Evolutionary conservation across 176 grass and related monocot species (phyloP).

Genomic region (Carex parvula): DNA sequence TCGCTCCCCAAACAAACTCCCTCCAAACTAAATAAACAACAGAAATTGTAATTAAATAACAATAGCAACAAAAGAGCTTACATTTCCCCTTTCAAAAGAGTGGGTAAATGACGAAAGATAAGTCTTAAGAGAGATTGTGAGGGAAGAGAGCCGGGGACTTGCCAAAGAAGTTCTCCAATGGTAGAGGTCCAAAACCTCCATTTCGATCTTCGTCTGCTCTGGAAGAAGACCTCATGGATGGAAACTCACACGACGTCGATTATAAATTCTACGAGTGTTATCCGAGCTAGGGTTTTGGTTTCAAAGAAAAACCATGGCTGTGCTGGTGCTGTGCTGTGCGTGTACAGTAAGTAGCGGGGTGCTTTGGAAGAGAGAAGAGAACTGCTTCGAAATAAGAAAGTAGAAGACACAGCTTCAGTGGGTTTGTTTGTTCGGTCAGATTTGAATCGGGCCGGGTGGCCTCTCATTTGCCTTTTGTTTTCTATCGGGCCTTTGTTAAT

Average conservation of each 20-base stretch:
- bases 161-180: constrained; percentile 35
- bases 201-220: not conserved
- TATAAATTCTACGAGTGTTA: not conserved
- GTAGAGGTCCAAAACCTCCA: not conserved
- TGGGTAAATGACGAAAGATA: not conserved
- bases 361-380: not conserved
- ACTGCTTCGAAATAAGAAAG: not conserved
- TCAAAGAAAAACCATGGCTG: not conserved
- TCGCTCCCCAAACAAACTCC: constrained; percentile 82
- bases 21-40: constrained; percentile 58
- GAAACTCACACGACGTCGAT: not conserved
- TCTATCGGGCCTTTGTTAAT: not conserved
- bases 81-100: no score
- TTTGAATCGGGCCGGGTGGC: not conserved
- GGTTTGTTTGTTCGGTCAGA: not conserved
- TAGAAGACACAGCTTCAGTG: no score
- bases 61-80: not conserved
- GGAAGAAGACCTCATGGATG: not conserved
- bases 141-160: not conserved
- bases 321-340: not conserved
- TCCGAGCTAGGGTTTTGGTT: not conserved
- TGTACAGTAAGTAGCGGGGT: not conserved
- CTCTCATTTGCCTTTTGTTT: not conserved
- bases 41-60: not conserved
- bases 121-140: not conserved